Evolutionary conservation across 75 land plant genomes (phyloP), one percentile per base, ranked within the genome.

Genomic region (Cryptomeria japonica): DNA sequence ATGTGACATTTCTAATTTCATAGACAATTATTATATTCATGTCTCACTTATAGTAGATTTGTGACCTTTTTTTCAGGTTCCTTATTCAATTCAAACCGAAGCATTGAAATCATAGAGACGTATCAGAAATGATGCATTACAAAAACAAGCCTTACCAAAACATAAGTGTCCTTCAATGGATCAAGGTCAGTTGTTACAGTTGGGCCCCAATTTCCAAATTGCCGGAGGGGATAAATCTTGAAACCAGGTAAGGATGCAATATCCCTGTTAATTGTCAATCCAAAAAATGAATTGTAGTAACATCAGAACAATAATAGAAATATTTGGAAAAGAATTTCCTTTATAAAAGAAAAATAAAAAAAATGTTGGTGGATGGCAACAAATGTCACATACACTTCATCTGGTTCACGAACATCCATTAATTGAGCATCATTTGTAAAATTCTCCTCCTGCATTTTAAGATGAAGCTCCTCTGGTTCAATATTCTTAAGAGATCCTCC

Each of bases 121-220:
- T 28, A 10, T 41, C 49, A 46, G 16, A 82, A 11, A 44, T 34
- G 25, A 49, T 82, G 51, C n/a, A 82, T 34, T n/a, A 55, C 10
- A 56, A 85, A 15, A 51, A 49, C 11, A 37, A 85, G 49, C 12
- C 91, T 85, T 86, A 97, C 99, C 96, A 97, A 47, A 55, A 98
- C 95, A 88, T 93, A 98, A 11, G 99, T 98, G 68, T 98, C 99
- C 87, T 97, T 98, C 47, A 86, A 75, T 84, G 93, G 93, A 90
- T 98, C 96, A 87, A 98, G 93, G 44, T 94, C 96, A 28, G 93
- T 88, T 34, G 95, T 78, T 87, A 98, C 92, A 38, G 92, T 93
- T 68, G 99, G 95, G 47, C 94, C 99, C 99, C 99, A 98, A 64
- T 83, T 92, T 39, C 99, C 97, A 89, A 98, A 97, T 85, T 96